Evolutionary conservation across 2,329 filamentous ascomycete species (phyloP), one percentile per base, ranked within the genome.

Genomic region (Cytospora schulzeri): DNA sequence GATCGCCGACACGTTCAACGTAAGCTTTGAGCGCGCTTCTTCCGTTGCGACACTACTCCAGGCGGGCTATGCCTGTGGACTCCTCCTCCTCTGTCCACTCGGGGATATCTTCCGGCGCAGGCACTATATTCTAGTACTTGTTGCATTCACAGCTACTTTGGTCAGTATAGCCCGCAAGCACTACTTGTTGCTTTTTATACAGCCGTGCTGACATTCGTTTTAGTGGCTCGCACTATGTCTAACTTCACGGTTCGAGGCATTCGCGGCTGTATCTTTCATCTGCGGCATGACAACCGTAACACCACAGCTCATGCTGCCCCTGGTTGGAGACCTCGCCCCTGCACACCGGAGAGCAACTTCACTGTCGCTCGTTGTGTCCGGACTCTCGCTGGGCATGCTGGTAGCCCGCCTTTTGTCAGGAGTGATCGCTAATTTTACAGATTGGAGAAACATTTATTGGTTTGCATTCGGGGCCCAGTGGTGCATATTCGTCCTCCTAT

Each of bases 401-500:
- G 79, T 93, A 61, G 92, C 91, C 0, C 87, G 92, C 2, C 80
- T 94, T 0, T 82, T 95, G 1, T 89, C 90, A 0, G 91, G 92
- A 1, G 86, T 92, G 29, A 82, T 94, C 31, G 86, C 91, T 0
- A 86, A 92, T 70, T 93, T 86, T 71, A 88, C 87, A 0, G 81
- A 83, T 67, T 95, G 92, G 92, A 83, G 91, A 28, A 86, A 85
- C 65, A 87, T 94, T 9, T 95, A 93, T 78, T 94, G 90, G 90
- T 80, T 93, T 66, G 84, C 89, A 0, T 84, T 93, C 6, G 91
- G 82, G 0, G 78, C 91, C 0, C 91, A 95, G 75, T 88, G 86
- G 70, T 71, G 86, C 11, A 88, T 94, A 67, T 83, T 89, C 63
- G 68, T 79, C 8, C 76, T 88, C 0, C 83, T 94, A 7, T 93